Evolutionary conservation across 352 stramenopile species (phyloP), one percentile per base, ranked within the genome.

Genomic region (Elongisporangium anandrum): DNA sequence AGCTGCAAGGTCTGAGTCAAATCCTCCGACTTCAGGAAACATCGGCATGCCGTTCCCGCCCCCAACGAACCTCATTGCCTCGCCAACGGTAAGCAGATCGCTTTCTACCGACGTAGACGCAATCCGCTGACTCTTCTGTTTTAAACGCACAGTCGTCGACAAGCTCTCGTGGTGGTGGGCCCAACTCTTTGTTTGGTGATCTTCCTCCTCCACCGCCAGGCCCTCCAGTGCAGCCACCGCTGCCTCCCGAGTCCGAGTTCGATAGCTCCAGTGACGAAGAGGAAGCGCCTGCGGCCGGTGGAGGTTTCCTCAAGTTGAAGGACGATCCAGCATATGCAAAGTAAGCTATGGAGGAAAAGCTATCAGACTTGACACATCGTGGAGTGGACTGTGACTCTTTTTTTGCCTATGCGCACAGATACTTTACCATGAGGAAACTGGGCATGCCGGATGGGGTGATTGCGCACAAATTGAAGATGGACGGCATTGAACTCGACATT

Each of bases 351-450:
- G 23, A 16, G 52, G 4, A 1, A n/a, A 29, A 39, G 24, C 7
- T 7, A 29, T 7, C 54, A 17, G 17, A 39, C 17, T n/a, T n/a
- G n/a, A n/a, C n/a, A n/a, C n/a, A n/a, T n/a, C 47, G 20, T 17
- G 13, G n/a, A 39, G 21, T 29, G 20, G 51, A 45, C 23, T 55
- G 23, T 47, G 13, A 55, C 29, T 52, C 24, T n/a, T n/a, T n/a
- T n/a, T n/a, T 49, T 23, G 41, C 45, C 63, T 67, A 6, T 52
- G 56, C 22, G n/a, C 58, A 17, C 55, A 92, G 84, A 60, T 94
- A 92, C 65, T 94, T 94, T 57, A 90, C 72, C 65, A 94, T 94
- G 85, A 69, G 78, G 39, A 92, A 92, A 57, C 69, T 94, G 47
- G 82, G 81, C 1, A 83, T 94, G 68, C 82, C 85, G 0, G 85